A percentile compares a stretch with the other conserved stretches of the same genome.
phyloP scores from a whole-genome alignment of 1,284 basidiomycete species.

The Erythrobasidium hasegawianum region DNA sequence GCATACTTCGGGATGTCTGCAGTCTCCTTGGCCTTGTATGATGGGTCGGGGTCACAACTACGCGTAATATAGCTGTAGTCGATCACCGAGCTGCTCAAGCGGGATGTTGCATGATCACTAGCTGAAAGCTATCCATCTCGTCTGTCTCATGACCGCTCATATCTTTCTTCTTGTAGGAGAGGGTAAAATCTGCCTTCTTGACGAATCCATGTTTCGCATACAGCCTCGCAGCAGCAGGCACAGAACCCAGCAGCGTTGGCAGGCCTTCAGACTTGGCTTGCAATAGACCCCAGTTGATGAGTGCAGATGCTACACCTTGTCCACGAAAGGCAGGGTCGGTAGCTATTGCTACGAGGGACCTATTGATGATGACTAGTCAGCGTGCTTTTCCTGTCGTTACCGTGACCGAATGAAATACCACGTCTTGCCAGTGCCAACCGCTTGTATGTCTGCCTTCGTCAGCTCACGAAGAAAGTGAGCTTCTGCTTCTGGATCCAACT shows the following conservation, averaged over 20 bases:
- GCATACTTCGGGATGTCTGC: no score
- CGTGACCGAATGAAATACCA: background rate
- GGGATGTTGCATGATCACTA: conserved; percentile 1
- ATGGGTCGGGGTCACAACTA: no score
- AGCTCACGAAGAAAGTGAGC: background rate
- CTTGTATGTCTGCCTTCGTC: background rate
- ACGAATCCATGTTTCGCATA: conserved; percentile 9
- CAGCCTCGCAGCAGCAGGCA: conserved; percentile 7
- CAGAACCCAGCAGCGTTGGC: conserved; percentile 16
- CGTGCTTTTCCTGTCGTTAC: background rate
- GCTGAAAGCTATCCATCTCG: background rate
- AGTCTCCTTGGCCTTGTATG: no score
- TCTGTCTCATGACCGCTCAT: conserved; percentile 4
- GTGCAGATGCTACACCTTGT: conserved; percentile 23
- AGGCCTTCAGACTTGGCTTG: conserved; percentile 12
- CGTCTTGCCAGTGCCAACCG: background rate
- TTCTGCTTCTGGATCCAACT: background rate
- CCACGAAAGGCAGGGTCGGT: conserved; percentile 18
- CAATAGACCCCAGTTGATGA: conserved; percentile 20
- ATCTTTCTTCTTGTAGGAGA: conserved; percentile 13
- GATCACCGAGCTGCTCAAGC: no score
- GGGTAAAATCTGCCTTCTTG: background rate
- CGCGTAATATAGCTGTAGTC: no score
- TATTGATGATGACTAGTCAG: background rate
- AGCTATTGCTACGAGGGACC: conserved; percentile 9